These are phyloP conservation scores for Nigrograna mackinnonii DNA, from an alignment of 2,329 filamentous ascomycete species.

Conservation along the genomic window DNA sequence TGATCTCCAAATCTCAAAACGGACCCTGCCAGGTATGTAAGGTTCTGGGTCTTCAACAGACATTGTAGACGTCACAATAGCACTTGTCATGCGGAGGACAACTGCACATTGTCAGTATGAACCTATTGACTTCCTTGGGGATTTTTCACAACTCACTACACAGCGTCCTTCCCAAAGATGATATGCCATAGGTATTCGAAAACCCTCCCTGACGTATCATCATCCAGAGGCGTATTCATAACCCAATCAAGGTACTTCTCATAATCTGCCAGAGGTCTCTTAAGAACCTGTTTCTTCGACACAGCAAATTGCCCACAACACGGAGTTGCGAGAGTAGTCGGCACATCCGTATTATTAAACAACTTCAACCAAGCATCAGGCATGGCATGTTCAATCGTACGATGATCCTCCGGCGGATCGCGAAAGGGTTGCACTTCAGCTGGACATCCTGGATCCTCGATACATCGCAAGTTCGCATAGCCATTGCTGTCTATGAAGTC, in stretches of 20 bases:
- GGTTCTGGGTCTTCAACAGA: too few species aligned
- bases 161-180: slow-evolving; percentile 15
- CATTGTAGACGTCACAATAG: slow-evolving; percentile 5
- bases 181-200: slow-evolving; percentile 22
- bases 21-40: too few species aligned
- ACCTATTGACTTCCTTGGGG: neutral
- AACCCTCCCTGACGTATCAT: slow-evolving; percentile 14
- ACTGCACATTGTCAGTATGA: neutral
- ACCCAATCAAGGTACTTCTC: slow-evolving; percentile 17
- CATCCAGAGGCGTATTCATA: slow-evolving; percentile 15
- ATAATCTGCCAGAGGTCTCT: slow-evolving; percentile 27
- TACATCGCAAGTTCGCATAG: slow-evolving; percentile 47
- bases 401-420: slow-evolving; percentile 17
- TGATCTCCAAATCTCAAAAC: too few species aligned
- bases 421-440: slow-evolving; percentile 41
- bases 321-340: slow-evolving; percentile 13
- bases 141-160: slow-evolving; percentile 13
- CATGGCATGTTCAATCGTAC: slow-evolving; percentile 17
- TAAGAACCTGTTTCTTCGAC: slow-evolving; percentile 23
- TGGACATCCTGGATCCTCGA: slow-evolving; percentile 42
- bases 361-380: slow-evolving; percentile 19
- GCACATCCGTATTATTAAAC: slow-evolving; percentile 14
- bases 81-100: slow-evolving; percentile 1
- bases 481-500: slow-evolving; percentile 43
- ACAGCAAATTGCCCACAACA: slow-evolving; percentile 28